These are phyloP conservation scores for Trichoderma sp. DNA, from an alignment of 2,329 filamentous ascomycete genomes.

Conservation along the genomic window DNA sequence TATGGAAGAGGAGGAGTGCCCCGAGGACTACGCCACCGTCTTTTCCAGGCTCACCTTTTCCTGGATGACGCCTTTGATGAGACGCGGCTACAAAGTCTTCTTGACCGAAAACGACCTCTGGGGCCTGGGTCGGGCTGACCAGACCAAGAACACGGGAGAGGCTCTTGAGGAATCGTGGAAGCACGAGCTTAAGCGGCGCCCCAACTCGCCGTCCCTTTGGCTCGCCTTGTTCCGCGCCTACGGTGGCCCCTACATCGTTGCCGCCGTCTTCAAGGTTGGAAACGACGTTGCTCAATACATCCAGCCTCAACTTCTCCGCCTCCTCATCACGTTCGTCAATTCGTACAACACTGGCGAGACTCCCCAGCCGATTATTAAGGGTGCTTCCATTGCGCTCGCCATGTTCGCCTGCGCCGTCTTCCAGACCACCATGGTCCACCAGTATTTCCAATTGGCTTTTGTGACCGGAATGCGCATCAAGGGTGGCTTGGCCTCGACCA, in stretches of 20 bases:
- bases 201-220: slow-evolving; percentile 71
- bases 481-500: slow-evolving; percentile 82
- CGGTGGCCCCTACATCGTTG: slow-evolving; percentile 79
- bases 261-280: slow-evolving; percentile 82
- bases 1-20: slow-evolving; percentile 64
- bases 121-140: slow-evolving; percentile 81
- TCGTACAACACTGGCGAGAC: slow-evolving; percentile 67
- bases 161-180: slow-evolving; percentile 77
- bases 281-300: slow-evolving; percentile 86
- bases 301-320: slow-evolving; percentile 85
- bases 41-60: slow-evolving; percentile 93
- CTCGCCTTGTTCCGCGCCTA: slow-evolving; percentile 81
- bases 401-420: slow-evolving; percentile 89
- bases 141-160: slow-evolving; percentile 71
- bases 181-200: slow-evolving; percentile 68
- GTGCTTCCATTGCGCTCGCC: slow-evolving; percentile 81
- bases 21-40: slow-evolving; percentile 86
- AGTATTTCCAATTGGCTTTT: slow-evolving; percentile 96
- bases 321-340: slow-evolving; percentile 79
- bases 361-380: slow-evolving; percentile 78
- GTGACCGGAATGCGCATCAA: slow-evolving; percentile 97
- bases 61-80: slow-evolving; percentile 99
- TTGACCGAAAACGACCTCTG: slow-evolving; percentile 94
- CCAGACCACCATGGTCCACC: slow-evolving; percentile 89
- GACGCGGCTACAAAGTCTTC: slow-evolving; percentile 85